Evolutionary conservation across 192 early-diverging fungal species (phyloP).

Genomic region (Coemansia sp.): DNA sequence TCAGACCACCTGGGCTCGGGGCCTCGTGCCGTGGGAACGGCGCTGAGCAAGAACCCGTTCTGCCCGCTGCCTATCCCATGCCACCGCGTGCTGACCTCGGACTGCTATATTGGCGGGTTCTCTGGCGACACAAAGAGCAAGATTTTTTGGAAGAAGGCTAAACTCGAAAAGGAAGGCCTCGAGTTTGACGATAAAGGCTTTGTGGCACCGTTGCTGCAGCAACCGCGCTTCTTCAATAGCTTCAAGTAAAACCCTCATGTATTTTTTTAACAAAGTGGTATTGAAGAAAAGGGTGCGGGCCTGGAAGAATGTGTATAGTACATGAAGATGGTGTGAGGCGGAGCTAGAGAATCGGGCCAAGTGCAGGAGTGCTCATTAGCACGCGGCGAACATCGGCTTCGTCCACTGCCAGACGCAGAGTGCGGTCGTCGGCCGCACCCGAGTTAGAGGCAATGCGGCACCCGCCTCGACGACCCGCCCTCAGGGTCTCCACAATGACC

Average conservation of each 20-base stretch:
- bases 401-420: slow-evolving; percentile 42
- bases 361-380: slow-evolving; percentile 26
- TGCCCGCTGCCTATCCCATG: slow-evolving; percentile 69
- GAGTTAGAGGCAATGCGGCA: slow-evolving; percentile 26
- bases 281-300: not conserved
- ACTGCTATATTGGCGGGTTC: slow-evolving; percentile 69
- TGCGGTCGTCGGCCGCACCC: slow-evolving; percentile 46
- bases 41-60: slow-evolving; percentile 67
- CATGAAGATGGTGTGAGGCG: not conserved
- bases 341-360: slow-evolving; percentile 28
- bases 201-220: slow-evolving; percentile 35
- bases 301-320: not conserved
- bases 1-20: slow-evolving; percentile 60
- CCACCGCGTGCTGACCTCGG: slow-evolving; percentile 64
- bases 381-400: slow-evolving; percentile 43
- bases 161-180: slow-evolving; percentile 64
- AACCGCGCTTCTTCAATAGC: slow-evolving; percentile 52
- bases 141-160: slow-evolving; percentile 65
- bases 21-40: slow-evolving; percentile 67
- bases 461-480: slow-evolving; percentile 30
- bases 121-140: slow-evolving; percentile 61
- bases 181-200: slow-evolving; percentile 60
- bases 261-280: not conserved
- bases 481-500: slow-evolving; percentile 39
- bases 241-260: slow-evolving; percentile 46